Conservation (phyloP, 2,329 filamentous ascomycete genomes). For the Pseudogymnoascus verrucosus region DNA sequence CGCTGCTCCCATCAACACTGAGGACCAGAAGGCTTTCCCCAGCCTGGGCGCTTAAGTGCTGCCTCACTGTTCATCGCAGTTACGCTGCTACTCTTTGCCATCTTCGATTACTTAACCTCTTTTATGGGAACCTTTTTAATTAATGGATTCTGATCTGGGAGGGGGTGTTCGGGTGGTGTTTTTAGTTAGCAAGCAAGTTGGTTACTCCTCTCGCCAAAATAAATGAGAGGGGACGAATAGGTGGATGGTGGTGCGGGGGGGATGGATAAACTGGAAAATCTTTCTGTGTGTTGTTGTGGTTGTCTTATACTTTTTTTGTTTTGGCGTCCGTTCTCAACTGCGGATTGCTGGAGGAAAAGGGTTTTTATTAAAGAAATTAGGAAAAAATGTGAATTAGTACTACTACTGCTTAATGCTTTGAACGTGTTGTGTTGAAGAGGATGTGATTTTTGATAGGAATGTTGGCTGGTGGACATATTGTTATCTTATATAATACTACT, state of each 20-base stretch:
- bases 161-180: neutral
- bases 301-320: neutral
- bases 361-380: neutral
- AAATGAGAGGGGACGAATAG: neutral
- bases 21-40: conserved; percentile 45
- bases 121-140: neutral
- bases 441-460: too few relatives aligned
- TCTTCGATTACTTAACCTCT: neutral
- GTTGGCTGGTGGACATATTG: too few relatives aligned
- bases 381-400: conserved; percentile 2
- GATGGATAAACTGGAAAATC: neutral
- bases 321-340: neutral
- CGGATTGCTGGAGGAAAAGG: neutral
- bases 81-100: neutral
- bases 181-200: neutral
- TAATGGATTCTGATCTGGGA: neutral
- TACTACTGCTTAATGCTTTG: neutral
- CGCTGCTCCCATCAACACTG: conserved; percentile 38
- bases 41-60: conserved; percentile 35
- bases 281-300: neutral
- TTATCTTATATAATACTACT: too few relatives aligned
- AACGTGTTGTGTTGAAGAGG: neutral
- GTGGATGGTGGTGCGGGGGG: neutral
- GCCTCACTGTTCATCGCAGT: neutral
- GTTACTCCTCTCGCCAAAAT: neutral